Conservation (phyloP, 306 rosid species). For the Argentina anserina region DNA sequence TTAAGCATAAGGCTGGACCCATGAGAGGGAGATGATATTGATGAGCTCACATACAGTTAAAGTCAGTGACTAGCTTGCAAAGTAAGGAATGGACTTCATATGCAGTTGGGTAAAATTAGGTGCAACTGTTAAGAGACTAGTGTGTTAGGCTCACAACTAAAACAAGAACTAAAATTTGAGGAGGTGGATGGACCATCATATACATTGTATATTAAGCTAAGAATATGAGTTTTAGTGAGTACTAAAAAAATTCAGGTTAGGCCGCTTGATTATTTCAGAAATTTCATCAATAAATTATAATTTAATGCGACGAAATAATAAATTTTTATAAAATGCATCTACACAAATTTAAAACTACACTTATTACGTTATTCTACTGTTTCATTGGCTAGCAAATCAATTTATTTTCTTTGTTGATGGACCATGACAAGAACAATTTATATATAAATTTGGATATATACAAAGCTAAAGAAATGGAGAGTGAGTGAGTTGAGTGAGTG, state of each 20-base stretch:
- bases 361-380: neutral
- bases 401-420: neutral
- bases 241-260: too few species aligned
- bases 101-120: slow-evolving; percentile 41
- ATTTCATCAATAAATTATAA: too few species aligned
- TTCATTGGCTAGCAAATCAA: neutral
- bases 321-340: too few species aligned
- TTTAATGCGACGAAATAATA: too few species aligned
- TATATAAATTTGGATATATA: neutral
- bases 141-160: slow-evolving; percentile 3
- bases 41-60: slow-evolving; percentile 18
- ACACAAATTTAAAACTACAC: too few species aligned
- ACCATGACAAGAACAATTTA: neutral
- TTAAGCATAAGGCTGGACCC: slow-evolving; percentile 32
- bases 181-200: slow-evolving; percentile 3
- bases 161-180: slow-evolving; percentile 10
- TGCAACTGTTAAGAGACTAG: slow-evolving; percentile 23
- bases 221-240: too few species aligned
- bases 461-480: neutral
- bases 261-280: too few species aligned
- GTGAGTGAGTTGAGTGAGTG: neutral
- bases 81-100: slow-evolving; percentile 14
- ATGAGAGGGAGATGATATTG: slow-evolving; percentile 12
- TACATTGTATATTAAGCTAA: neutral
- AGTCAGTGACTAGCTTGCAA: slow-evolving; percentile 24